A percentile compares a stretch with the other conserved stretches of the same genome.
phyloP scores from a whole-genome alignment of 2,329 filamentous ascomycete genomes.

The Fusarium sulawesiense region DNA sequence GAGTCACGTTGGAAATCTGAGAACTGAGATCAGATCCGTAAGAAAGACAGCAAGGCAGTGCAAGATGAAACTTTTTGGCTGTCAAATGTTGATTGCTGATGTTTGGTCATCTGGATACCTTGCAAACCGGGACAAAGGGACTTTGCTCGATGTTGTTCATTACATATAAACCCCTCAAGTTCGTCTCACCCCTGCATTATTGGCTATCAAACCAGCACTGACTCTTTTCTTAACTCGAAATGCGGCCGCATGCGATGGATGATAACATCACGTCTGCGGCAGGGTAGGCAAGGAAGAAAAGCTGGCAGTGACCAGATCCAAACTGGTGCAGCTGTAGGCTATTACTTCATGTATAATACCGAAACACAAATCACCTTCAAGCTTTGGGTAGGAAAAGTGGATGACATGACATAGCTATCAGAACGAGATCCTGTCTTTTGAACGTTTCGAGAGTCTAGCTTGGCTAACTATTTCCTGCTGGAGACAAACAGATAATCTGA shows the following conservation, averaged over 20 bases:
- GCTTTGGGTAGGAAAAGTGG: constrained; percentile 16
- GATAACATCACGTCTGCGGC: constrained; percentile 21
- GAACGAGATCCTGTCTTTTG: neutral
- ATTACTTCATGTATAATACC: neutral
- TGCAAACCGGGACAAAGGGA: neutral
- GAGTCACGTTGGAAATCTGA: constrained; percentile 33
- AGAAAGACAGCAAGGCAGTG: constrained; percentile 22
- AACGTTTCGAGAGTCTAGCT: constrained; percentile 8
- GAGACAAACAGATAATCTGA: constrained; percentile 28
- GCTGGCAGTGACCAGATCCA: constrained; percentile 4
- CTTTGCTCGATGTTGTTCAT: neutral
- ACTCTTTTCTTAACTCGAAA: constrained; percentile 5
- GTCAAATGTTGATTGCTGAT: constrained; percentile 4
- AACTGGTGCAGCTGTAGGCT: neutral
- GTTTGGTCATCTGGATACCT: constrained; percentile 4
- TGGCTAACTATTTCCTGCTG: constrained; percentile 21
- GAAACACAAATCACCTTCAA: constrained; percentile 1
- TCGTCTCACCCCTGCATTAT: constrained; percentile 38
- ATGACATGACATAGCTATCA: constrained; percentile 15
- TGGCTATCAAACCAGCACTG: neutral
- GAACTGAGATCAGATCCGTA: constrained; percentile 9
- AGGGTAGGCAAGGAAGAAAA: constrained; percentile 1
- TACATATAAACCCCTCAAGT: constrained; percentile 43
- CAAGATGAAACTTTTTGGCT: constrained; percentile 21
- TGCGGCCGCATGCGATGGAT: constrained; percentile 24